Evolutionary conservation across 257 asterid species (phyloP), one percentile per base, ranked within the genome.

Genomic region (Salvia hispanica): DNA sequence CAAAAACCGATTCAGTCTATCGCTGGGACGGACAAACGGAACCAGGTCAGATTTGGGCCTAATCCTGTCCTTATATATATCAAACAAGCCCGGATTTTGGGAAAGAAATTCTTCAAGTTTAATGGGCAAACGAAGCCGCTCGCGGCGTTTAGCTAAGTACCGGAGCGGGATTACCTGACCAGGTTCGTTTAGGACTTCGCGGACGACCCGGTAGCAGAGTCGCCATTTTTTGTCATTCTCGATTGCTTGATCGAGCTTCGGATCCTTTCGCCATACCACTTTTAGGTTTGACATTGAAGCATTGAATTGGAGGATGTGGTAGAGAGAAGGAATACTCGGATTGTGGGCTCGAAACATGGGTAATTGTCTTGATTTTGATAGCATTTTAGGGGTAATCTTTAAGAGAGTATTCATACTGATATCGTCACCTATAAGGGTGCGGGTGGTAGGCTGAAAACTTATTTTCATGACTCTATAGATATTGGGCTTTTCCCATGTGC

Each of bases 391-490:
- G 60, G 2, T 33, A 25, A 25, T 81, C 75, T 91, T 91, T 76
- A 91, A 69, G 75, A 88, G 96, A 1, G 97, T 85, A 77, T 91
- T 91, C 97, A 88, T 91, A 79, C 96, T 91, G 70, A 88, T 83
- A 85, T 91, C 97, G 74, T 86, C 96, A 75, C 97, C 96, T 88
- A 52, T 42, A 53, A n/a, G n/a, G n/a, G n/a, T n/a, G n/a, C n/a
- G 21, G 21, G 21, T 18, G 21, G 21, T 18, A 18, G 21, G 21
- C 21, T 18, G 21, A 18, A 18, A 18, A 18, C 21, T 18, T 18
- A 18, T 18, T 18, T 18, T 18, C 21, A 18, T 18, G 21, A 18
- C 21, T 18, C 21, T 18, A 18, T 18, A 18, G 21, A 1, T 18
- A 18, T 18, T 18, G 21, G 21, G 21, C 21, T 18, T 18, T 18